Base-by-base conservation (phyloP, 225 moss, liverwort and hornwort genomes). In the Pseudisothecium myosuroides region DNA sequence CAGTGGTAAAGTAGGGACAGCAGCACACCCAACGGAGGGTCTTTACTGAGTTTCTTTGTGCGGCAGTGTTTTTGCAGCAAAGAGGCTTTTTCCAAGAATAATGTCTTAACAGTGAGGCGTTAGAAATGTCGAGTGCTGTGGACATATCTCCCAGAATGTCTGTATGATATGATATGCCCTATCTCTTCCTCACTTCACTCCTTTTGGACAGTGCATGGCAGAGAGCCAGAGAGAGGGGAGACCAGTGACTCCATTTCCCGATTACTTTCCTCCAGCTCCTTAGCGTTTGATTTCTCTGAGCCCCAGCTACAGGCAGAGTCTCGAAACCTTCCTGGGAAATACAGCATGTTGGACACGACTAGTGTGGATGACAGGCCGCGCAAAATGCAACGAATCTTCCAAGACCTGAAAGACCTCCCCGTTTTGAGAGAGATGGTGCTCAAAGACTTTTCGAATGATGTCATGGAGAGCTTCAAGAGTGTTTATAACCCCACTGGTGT, bases 191-290 rank as follows among this genome's bases (percentile, higher is more conserved):
- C 87, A 89, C 90, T 91, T 86, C 86, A 66, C 89, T 85, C 88
- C 78, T 69, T 92, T 89, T 92, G 92, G 88, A 90, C 94, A 94
- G 94, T 93, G 93, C 92, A 90, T 93, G 92, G 87, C 92, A 93
- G 93, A 92, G 93, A 92, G 88, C 69, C 90, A 82, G 93, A 90
- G 91, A 90, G 92, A 76, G 87, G 87, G 90, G 90, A 94, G 85
- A 29, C 85, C 74, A 91, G 93, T 87, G 93, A 88, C 84, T 91
- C 93, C 83, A 78, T 90, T 50, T 88, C 91, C 69, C 80, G 89
- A 55, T 86, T 94, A 61, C 86, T 89, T 14, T 89, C 83, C 86
- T 92, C 93, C 81, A 91, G 87, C 90, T 82, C 92, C 76, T 76
- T 92, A 91, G 89, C 90, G 68, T 90, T 87, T 66, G 94, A 90